Base-by-base conservation (phyloP, 441 rosid species). In the Raphanus hybrid region DNA sequence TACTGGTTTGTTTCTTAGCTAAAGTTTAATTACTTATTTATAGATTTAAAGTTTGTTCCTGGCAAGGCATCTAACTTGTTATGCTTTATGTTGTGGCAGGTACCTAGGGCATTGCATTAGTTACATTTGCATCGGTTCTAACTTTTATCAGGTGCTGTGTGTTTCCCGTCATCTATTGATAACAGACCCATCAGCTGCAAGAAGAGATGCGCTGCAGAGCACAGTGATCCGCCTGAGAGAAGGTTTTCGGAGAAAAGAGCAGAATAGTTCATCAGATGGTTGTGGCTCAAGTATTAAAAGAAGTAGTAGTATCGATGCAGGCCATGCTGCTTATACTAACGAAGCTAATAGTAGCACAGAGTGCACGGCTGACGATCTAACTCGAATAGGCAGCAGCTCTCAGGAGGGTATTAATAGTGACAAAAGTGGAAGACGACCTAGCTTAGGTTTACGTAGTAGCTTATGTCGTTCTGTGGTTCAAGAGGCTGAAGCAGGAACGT, bases 71-170 rank as follows among this genome's bases (percentile, higher is more conserved):
- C 41, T 66, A 54, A 67, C 23, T 45, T 81, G 20, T 54, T 61
- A 15, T 71, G 39, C 39, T 76, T 73, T 76, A 67, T 62, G 76
- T 77, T 75, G 35, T 79, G 79, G 79, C 80, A 94, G 99, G 99
- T 97, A 97, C 87, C 82, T 94, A 85, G 99, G 99, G 50, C 99
- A 97, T 75, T 97, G 99, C 71, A 84, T 92, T 73, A 97, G 99
- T 80, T 97, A 94, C 87, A 96, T 95, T 29, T 91, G 98, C 99
- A 69, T 91, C 99, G 70, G 93, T 94, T 80, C 92, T 16, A 16
- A 16, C 18, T 16, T 16, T 1, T 97, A 39, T 83, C 94, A 78
- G 95, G 97, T 71, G 99, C 99, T 82, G 97, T 90, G n/a, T 80
- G 99, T 94, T 86, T 91, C 91, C 74, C 97, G 98, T 68, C 97